Conservation (phyloP, 441 rosid species). For the Melianthus villosus region DNA sequence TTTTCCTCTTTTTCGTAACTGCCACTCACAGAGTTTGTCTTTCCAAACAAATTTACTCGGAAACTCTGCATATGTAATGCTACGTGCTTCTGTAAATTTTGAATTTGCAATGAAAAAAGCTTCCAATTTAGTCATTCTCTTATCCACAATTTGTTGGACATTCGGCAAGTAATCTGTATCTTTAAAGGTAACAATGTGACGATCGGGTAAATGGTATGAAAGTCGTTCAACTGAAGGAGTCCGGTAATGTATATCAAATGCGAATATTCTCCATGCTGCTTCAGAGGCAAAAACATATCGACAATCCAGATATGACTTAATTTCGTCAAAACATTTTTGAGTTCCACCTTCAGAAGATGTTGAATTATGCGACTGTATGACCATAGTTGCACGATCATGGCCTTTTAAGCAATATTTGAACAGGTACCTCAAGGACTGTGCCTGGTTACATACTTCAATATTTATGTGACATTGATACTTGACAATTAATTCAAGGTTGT, state of each 20-base stretch:
- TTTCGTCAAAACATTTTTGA: not conserved
- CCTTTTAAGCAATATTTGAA: conserved; percentile 14
- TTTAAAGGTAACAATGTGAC: not conserved
- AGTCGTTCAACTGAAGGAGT: not conserved
- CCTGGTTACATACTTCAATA: conserved; percentile 2
- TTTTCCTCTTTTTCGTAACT: not conserved
- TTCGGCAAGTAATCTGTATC: not conserved
- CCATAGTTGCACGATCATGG: not conserved
- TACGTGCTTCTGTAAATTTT: not conserved
- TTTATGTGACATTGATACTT: conserved; percentile 5
- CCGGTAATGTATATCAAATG: conserved; percentile 3
- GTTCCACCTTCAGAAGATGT: not conserved
- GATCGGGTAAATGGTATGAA: not conserved
- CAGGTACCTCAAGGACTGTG: conserved; percentile 2
- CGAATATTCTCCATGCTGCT: conserved; percentile 8
- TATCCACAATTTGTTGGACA: too few species aligned
- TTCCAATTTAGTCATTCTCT: not conserved
- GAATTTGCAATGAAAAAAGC: conserved; percentile 1
- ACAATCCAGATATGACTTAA: conserved; percentile 4
- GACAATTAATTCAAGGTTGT: not conserved
- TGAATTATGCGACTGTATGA: not conserved
- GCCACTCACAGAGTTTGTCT: not conserved
- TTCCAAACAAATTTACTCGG: not conserved
- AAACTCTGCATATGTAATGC: conserved; percentile 1
- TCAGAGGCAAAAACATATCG: conserved; percentile 5